These are phyloP conservation scores for Avena insularis DNA, from an alignment of 176 grass and related monocot species.

Conservation along the genomic window DNA sequence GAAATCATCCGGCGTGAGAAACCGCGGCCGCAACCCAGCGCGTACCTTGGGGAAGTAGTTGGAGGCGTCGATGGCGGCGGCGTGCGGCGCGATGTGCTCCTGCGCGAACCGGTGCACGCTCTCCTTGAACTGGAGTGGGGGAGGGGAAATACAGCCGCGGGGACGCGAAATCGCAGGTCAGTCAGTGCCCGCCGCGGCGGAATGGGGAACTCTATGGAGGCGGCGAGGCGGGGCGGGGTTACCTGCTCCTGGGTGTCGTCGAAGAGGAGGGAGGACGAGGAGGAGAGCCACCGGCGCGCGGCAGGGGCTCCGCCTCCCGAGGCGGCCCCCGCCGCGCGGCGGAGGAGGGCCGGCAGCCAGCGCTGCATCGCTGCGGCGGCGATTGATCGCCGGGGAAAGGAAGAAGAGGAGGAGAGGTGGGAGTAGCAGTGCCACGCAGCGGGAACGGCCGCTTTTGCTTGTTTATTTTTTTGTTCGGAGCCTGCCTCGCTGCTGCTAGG, in stretches of 20 bases:
- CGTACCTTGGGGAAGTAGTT: constrained; percentile 75
- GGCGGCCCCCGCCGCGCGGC: constrained; percentile 38
- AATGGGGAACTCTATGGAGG: too few relatives aligned
- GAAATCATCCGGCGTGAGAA: background rate
- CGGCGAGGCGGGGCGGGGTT: background rate
- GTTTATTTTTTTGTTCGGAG: background rate
- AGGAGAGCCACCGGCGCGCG: constrained; percentile 38
- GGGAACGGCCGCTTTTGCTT: background rate
- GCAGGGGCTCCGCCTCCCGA: constrained; percentile 1
- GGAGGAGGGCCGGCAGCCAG: constrained; percentile 49
- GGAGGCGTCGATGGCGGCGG: constrained; percentile 63
- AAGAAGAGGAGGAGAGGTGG: background rate
- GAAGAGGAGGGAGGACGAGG: constrained; percentile 87
- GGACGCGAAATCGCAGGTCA: background rate
- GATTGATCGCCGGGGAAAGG: background rate
- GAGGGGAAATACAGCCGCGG: background rate
- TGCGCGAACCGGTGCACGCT: constrained; percentile 87
- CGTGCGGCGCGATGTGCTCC: constrained; percentile 89
- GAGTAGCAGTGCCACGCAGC: background rate
- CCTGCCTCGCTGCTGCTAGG: background rate
- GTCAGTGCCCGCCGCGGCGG: background rate
- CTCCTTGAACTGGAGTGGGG: constrained; percentile 69
- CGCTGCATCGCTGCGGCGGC: constrained; percentile 32
- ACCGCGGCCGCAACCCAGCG: background rate
- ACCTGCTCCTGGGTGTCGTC: constrained; percentile 97